Evolutionary conservation across 306 rosid species (phyloP).

Genomic region (Leucaena leucocephala): DNA sequence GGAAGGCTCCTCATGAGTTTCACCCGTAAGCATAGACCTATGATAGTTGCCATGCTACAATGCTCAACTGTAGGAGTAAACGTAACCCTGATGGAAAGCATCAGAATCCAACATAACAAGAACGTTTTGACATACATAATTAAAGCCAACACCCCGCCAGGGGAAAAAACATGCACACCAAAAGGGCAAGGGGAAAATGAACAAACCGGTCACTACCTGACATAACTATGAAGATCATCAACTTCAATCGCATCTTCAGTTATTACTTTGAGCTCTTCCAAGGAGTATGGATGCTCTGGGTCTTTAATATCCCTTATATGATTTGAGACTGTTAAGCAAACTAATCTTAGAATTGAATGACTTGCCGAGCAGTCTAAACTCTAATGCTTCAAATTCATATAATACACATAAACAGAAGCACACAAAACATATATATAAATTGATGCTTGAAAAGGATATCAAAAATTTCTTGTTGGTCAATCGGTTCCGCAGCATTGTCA

Average conservation of each 20-base stretch:
- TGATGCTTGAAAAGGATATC: slow-evolving; percentile 64
- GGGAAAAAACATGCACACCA: neutral
- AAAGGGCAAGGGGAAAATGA: neutral
- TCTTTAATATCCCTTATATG: slow-evolving; percentile 93
- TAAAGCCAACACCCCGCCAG: neutral
- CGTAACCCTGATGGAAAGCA: slow-evolving; percentile 65
- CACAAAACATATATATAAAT: neutral
- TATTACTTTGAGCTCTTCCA: slow-evolving; percentile 96
- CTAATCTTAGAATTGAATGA: neutral
- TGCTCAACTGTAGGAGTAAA: slow-evolving; percentile 97
- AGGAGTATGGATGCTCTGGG: slow-evolving; percentile 87
- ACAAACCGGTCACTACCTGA: slow-evolving; percentile 53
- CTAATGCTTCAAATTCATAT: neutral
- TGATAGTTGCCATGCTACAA: slow-evolving; percentile 94
- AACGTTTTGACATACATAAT: neutral
- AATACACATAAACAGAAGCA: neutral
- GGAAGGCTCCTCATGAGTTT: slow-evolving; percentile 92
- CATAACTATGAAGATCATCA: slow-evolving; percentile 67
- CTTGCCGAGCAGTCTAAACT: neutral
- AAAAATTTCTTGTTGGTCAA: slow-evolving; percentile 81
- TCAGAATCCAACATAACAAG: slow-evolving; percentile 16
- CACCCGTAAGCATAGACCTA: slow-evolving; percentile 90
- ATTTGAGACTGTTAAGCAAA: slow-evolving; percentile 72
- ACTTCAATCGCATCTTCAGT: slow-evolving; percentile 89
- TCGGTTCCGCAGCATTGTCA: slow-evolving; percentile 62